These are phyloP conservation scores for Pestalotiopsis sp. DNA, from an alignment of 2,329 filamentous ascomycete species.

Conservation along the genomic window DNA sequence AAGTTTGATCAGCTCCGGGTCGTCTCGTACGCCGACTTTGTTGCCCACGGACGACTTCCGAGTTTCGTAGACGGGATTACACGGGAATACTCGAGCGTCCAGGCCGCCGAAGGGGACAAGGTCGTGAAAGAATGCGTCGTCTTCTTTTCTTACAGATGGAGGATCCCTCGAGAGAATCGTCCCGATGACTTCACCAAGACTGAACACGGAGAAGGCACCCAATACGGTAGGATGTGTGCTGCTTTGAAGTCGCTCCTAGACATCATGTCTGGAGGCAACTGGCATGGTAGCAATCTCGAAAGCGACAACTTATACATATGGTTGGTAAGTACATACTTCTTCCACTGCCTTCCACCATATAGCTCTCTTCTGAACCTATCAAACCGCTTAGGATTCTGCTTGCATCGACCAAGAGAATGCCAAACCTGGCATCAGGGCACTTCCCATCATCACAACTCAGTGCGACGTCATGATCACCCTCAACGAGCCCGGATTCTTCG, in stretches of 20 bases:
- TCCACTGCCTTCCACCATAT: neutral
- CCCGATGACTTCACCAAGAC: neutral
- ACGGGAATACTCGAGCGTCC: neutral
- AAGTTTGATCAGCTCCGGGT: neutral
- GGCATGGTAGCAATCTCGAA: neutral
- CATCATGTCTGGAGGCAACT: neutral
- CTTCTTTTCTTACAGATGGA: slow-evolving; percentile 8
- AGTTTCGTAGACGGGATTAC: neutral
- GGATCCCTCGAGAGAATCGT: neutral
- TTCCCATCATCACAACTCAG: neutral
- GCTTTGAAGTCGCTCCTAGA: neutral
- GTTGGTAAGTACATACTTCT: neutral
- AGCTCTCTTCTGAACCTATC: too few species aligned
- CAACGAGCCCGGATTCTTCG: slow-evolving; percentile 1
- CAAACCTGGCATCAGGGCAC: neutral
- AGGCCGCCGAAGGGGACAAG: neutral
- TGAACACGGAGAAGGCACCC: neutral
- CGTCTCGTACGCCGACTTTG: slow-evolving; percentile 3
- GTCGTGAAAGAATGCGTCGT: neutral
- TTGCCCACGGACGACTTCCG: neutral
- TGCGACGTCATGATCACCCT: slow-evolving; percentile 7
- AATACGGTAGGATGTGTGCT: slow-evolving; percentile 7
- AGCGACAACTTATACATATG: slow-evolving; percentile 1
- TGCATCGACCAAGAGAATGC: slow-evolving; percentile 7
- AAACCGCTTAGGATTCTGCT: neutral